A percentile compares a stretch with the other conserved stretches of the same genome.
phyloP scores from a whole-genome alignment of 1,139 yeast genomes.

The Pichia sp. region DNA sequence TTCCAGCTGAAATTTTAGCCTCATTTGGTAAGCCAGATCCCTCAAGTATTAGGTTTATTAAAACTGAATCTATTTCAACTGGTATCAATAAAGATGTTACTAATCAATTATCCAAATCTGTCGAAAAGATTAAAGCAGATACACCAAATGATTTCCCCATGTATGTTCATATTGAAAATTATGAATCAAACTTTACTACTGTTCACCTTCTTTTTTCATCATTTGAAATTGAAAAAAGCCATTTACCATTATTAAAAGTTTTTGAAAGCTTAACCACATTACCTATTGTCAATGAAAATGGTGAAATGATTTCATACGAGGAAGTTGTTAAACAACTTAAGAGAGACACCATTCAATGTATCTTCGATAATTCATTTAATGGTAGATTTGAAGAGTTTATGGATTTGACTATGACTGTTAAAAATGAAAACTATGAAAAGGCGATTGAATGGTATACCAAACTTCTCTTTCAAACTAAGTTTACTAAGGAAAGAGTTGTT shows the following conservation, averaged over 20 bases:
- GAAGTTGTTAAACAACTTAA: constrained; percentile 68
- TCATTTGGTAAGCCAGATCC: constrained; percentile 71
- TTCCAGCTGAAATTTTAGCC: constrained; percentile 62
- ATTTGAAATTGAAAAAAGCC: constrained; percentile 46
- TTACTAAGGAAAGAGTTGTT: constrained; percentile 66
- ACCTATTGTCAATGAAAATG: constrained; percentile 64
- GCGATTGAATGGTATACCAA: constrained; percentile 75
- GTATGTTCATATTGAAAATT: constrained; percentile 73
- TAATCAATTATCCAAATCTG: constrained; percentile 23
- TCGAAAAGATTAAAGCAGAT: constrained; percentile 34
- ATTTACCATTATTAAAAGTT: constrained; percentile 63
- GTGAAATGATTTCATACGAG: constrained; percentile 57
- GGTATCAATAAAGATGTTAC: constrained; percentile 34
- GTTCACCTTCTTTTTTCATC: constrained; percentile 63
- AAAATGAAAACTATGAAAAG: constrained; percentile 51
- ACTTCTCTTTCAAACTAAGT: constrained; percentile 57
- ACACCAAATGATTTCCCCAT: constrained; percentile 54
- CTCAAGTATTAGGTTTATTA: constrained; percentile 62
- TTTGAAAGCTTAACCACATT: constrained; percentile 63
- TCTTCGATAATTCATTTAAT: constrained; percentile 52
- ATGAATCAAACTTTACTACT: constrained; percentile 75
- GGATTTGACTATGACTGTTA: constrained; percentile 56
- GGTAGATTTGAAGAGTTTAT: constrained; percentile 62
- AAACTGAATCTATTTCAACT: constrained; percentile 56
- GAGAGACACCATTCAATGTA: constrained; percentile 61